Percentiles rank a stretch among this genome's conserved stretches.
Evolutionary conservation across 805 yeast species (phyloP).

Genomic region (Kodamaea kakaduensis): DNA sequence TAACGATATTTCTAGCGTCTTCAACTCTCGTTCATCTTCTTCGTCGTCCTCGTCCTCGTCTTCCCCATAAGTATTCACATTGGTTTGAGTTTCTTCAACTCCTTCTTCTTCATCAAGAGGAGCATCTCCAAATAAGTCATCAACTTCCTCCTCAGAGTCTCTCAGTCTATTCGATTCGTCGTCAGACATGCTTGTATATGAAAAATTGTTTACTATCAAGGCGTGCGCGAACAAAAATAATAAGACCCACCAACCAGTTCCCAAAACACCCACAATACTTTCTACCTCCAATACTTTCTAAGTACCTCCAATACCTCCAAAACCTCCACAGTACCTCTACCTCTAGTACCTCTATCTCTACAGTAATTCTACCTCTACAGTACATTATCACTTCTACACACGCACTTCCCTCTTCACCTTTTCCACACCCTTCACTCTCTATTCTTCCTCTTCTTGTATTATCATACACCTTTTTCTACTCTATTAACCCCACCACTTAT

Average conservation of each 20-base stretch:
- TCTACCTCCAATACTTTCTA: no score
- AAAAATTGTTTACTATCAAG: constrained; percentile 3
- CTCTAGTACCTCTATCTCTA: no score
- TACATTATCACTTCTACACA: no score
- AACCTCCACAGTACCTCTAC: no score
- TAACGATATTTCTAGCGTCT: constrained; percentile 33
- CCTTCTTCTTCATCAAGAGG: constrained; percentile 15
- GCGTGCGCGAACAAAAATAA: constrained; percentile 1
- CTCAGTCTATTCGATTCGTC: constrained; percentile 9
- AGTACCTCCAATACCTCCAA: no score
- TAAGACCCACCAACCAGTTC: background rate
- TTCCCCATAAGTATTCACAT: constrained; percentile 16
- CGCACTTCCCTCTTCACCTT: no score
- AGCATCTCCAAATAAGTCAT: constrained; percentile 34
- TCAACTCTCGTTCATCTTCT: constrained; percentile 32
- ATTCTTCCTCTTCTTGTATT: no score
- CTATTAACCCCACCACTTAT: no score
- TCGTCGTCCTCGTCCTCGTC: constrained; percentile 33
- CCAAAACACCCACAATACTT: no score
- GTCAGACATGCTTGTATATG: constrained; percentile 11
- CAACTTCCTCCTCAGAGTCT: constrained; percentile 25
- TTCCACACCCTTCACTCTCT: no score
- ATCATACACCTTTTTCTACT: no score
- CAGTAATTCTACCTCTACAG: no score
- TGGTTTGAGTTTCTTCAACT: constrained; percentile 20